A percentile compares a stretch with the other conserved stretches of the same genome.
These are phyloP conservation scores for Pelargonium myrrhifolium DNA, from an alignment of 441 rosid genomes.

Conservation along the genomic window DNA sequence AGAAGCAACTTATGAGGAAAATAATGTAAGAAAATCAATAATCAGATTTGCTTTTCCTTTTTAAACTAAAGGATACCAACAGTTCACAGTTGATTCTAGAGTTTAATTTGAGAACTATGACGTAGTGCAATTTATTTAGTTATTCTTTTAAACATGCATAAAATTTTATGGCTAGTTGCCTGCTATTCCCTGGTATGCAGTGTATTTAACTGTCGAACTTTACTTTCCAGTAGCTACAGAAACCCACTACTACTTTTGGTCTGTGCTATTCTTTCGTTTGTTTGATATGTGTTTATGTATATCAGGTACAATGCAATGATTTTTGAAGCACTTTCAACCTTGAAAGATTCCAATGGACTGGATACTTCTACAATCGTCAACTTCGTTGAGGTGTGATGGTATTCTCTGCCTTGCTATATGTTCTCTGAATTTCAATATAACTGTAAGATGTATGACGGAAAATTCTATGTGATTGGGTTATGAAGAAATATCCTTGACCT, in stretches of 20 bases:
- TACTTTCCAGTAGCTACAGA: neutral
- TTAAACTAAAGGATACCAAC: neutral
- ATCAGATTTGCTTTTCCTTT: neutral
- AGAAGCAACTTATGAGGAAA: neutral
- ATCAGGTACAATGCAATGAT: constrained; percentile 48
- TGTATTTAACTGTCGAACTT: neutral
- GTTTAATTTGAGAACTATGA: neutral
- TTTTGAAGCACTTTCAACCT: constrained; percentile 47
- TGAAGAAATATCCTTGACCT: too few species aligned
- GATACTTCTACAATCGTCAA: constrained; percentile 38
- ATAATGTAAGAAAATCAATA: neutral
- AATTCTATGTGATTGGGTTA: too few species aligned
- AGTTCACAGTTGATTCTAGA: neutral
- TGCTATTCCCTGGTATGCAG: neutral
- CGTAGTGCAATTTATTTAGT: neutral
- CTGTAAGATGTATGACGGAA: too few species aligned
- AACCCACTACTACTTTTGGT: constrained; percentile 6
- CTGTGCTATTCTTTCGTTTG: neutral
- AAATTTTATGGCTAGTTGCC: neutral
- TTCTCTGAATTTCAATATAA: neutral
- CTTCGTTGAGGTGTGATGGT: constrained; percentile 51
- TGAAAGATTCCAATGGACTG: constrained; percentile 41
- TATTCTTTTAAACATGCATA: neutral
- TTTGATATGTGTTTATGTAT: constrained; percentile 9
- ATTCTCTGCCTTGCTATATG: constrained; percentile 2